Base-by-base conservation (phyloP, 306 rosid species). In the Amphicarpaea edgeworthii region DNA sequence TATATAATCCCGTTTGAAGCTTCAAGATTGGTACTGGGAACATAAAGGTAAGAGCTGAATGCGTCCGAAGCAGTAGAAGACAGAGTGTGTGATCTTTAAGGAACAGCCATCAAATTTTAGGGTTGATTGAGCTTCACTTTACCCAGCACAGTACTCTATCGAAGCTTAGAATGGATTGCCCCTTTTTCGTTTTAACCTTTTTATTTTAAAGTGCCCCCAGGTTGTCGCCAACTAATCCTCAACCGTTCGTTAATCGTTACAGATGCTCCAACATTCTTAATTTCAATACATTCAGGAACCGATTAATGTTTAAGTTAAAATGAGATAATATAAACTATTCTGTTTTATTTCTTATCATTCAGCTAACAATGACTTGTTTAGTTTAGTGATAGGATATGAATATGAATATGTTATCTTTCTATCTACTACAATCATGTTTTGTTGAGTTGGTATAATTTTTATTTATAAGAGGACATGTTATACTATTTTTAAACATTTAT, bases 21-120 rank as follows among this genome's bases (percentile, higher is more conserved):
- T 55, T 55, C 2, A 3, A 55, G 3, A 4, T 21, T 21, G 43
- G 43, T n/a, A 11, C 37, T 15, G 10, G 20, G 66, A 59, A 34
- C 45, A 61, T n/a, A 61, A n/a, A 61, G 68, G 68, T 4, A 17
- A 62, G 68, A 62, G 4, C 4, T 9, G 47, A 34, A 37, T 37
- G 68, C 10, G 45, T 34, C 15, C 24, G 15, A 30, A 34, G 26
- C 3, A 19, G 65, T 37, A 47, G 51, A 64, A 0, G 65, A 76
- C 54, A 11, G 30, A 34, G 57, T 65, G 80, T 65, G 80, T 64
- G 3, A 17, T 26, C 76, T 73, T 73, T 80, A 80, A 73, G 84
- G 80, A 46, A 75, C 84, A 75, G 0, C 60, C 80, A 75, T 60
- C 58, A 49, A 57, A 58, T 46, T 80, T 60, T 19, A 59, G 54